Percentiles rank a stretch among this genome's conserved stretches.
phyloP scores from a whole-genome alignment of 257 asterid species.

The Lithospermum erythrorhizon region DNA sequence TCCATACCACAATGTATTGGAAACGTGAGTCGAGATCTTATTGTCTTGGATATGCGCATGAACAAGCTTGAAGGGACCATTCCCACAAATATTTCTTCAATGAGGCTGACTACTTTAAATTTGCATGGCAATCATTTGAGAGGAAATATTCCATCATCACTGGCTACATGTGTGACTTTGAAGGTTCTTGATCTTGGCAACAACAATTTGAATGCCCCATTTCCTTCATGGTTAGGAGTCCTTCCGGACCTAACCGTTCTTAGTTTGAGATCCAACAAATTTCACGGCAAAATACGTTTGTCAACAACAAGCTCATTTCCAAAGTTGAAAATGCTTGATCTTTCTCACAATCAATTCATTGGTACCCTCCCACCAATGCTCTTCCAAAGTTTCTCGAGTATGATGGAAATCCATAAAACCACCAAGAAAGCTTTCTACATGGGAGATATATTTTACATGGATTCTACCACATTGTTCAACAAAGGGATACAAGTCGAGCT shows the following conservation, averaged over 20 bases:
- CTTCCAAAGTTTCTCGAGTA: neutral
- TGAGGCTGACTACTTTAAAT: neutral
- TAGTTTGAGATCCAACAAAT: neutral
- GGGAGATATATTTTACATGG: neutral
- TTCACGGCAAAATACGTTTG: neutral
- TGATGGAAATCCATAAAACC: neutral
- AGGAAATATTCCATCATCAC: slow-evolving; percentile 9
- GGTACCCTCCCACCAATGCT: neutral
- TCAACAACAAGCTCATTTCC: neutral
- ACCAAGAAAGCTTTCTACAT: neutral
- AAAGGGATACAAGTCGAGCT: neutral
- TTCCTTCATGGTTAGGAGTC: neutral
- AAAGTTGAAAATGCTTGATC: neutral
- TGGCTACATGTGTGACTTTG: slow-evolving; percentile 10
- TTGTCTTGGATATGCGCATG: too few relatives aligned
- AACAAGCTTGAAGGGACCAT: too few relatives aligned
- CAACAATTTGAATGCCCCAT: neutral
- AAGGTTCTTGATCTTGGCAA: neutral
- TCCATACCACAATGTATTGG: too few relatives aligned
- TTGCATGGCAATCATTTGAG: slow-evolving; percentile 10
- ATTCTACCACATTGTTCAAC: neutral
- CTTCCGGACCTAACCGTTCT: neutral
- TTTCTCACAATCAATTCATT: neutral
- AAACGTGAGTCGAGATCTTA: too few relatives aligned
- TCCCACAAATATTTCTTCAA: too few relatives aligned